These are phyloP conservation scores for Dichotomopilus funicola DNA, from an alignment of 2,329 filamentous ascomycete species.

Conservation along the genomic window DNA sequence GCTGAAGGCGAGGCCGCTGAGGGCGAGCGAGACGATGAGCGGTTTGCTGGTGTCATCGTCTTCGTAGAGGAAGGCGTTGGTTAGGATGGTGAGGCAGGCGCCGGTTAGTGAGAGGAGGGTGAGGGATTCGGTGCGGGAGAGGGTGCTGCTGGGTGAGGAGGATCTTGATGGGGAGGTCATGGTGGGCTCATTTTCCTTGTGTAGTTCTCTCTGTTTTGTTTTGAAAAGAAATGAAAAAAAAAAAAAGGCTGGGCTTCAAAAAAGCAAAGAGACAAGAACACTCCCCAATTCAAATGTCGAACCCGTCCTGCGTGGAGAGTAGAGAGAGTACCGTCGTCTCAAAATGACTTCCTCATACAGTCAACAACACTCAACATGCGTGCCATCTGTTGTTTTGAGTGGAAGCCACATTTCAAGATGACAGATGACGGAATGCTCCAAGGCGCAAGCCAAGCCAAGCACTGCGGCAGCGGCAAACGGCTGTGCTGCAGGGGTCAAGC, in stretches of 20 bases:
- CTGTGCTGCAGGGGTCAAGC: not conserved
- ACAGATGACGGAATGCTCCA: slow-evolving; percentile 5
- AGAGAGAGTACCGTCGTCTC: not conserved
- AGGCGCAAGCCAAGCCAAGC: not conserved
- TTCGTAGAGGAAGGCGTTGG: slow-evolving; percentile 62
- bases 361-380: too few species aligned
- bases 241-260: too few species aligned
- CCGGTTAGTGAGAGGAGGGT: slow-evolving; percentile 56
- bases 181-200: not conserved
- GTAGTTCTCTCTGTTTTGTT: too few species aligned
- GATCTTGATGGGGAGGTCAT: slow-evolving; percentile 17
- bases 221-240: too few species aligned
- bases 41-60: slow-evolving; percentile 69
- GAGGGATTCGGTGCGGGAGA: slow-evolving; percentile 48
- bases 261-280: too few species aligned
- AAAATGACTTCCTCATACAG: not conserved
- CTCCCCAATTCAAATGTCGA: not conserved
- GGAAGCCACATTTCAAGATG: slow-evolving; percentile 10
- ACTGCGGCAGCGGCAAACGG: too few species aligned
- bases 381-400: not conserved
- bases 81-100: slow-evolving; percentile 65
- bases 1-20: slow-evolving; percentile 78
- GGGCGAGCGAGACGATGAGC: slow-evolving; percentile 77
- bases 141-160: slow-evolving; percentile 19
- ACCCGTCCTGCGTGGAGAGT: not conserved